These are phyloP conservation scores for Syzygium oleosum DNA, from an alignment of 345 rosid genomes.

Conservation along the genomic window DNA sequence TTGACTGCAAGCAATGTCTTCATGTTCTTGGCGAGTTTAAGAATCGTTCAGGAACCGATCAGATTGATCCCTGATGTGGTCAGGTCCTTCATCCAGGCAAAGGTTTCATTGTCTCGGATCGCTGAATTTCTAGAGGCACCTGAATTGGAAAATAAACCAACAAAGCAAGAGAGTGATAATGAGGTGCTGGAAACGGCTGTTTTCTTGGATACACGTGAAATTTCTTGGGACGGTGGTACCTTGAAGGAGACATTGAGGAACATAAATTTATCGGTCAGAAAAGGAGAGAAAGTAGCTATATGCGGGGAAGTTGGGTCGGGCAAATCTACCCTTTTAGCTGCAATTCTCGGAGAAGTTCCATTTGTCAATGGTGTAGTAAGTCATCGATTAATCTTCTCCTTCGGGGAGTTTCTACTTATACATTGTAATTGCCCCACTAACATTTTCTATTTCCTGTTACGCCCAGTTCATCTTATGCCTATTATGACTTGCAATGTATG, in stretches of 20 bases:
- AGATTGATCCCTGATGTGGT: slow-evolving; percentile 36
- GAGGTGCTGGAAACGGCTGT: slow-evolving; percentile 8
- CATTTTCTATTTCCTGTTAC: not conserved
- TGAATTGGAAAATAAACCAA: slow-evolving; percentile 17
- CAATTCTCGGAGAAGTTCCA: slow-evolving; percentile 56
- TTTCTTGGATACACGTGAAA: slow-evolving; percentile 14
- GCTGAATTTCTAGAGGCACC: slow-evolving; percentile 32
- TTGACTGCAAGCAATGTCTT: slow-evolving; percentile 30
- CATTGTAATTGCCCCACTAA: not conserved
- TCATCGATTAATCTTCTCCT: not conserved
- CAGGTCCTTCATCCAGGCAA: slow-evolving; percentile 29
- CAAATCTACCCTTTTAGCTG: slow-evolving; percentile 47
- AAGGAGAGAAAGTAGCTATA: slow-evolving; percentile 37
- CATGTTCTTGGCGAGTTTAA: slow-evolving; percentile 38
- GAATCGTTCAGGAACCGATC: slow-evolving; percentile 33
- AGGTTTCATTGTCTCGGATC: slow-evolving; percentile 36
- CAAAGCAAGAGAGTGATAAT: slow-evolving; percentile 4
- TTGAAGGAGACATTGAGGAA: slow-evolving; percentile 18
- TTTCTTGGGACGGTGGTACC: slow-evolving; percentile 34
- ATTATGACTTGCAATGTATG: not conserved
- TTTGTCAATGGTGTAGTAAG: slow-evolving; percentile 32
- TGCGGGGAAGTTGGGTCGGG: slow-evolving; percentile 61
- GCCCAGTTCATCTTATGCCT: not conserved
- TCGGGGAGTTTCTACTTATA: not conserved
- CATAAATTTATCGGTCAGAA: slow-evolving; percentile 19